Base-by-base conservation (phyloP, 352 stramenopile genomes). In the Globisporangium echinulatum region DNA sequence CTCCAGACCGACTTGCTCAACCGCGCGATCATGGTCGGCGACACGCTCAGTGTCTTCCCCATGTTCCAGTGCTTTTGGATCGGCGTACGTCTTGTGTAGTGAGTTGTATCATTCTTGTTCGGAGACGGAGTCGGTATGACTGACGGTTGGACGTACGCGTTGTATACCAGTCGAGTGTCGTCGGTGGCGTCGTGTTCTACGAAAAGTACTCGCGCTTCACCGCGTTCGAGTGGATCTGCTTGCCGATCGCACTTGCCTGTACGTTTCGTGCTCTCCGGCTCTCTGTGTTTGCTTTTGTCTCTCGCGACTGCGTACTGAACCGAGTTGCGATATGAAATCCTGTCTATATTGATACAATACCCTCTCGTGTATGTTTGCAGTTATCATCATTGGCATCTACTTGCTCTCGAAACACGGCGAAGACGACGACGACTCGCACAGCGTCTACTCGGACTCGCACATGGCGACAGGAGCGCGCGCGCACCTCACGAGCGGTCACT, bases 1-100 rank as follows among this genome's bases (percentile, higher is more conserved):
- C 71, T 92, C n/a, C 84, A 94, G 61, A 94, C 84, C 0, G 82
- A 94, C 52, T 52, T 92, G 58, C 67, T 94, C 11, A 94, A 94
- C 66, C 82, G 84, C 43, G 82, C 82, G 9, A 92, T 94, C 64
- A 94, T 94, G 84, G 66, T 63, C 5, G 84, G 84, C 7, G 84
- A 92, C 53, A 94, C 82, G n/a, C 76, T 94, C 19, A 90, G 79
- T 49, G 84, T 94, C 4, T 94, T 92, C 54, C 84, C 84, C 1
- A 91, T 94, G 79, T 94, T 94, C 56, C 84, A 94, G 71, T 94
- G 84, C 68, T 92, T 94, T 54, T 94, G 84, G 82, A 94, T 94
- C 61, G 81, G 84, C 15, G 84, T 93, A 60, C 54, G 82, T 82
- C 4, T 48, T 48, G 40, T 54, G 9, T 7, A 49, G 58, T 19